Conservation (phyloP, 306 rosid genomes). For the Sicyos baderoa region DNA sequence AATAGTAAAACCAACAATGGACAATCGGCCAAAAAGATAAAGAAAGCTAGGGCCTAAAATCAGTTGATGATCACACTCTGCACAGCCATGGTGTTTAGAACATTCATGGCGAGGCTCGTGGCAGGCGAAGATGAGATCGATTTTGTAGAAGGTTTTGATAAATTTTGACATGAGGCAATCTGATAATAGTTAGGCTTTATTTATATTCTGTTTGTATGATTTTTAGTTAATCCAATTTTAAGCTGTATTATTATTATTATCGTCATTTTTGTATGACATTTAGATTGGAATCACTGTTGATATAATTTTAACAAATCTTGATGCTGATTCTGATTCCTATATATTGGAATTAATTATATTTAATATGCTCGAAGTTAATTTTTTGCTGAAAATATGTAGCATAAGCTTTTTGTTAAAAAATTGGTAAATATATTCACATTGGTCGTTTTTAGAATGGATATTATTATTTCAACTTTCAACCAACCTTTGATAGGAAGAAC, state of each 20-base stretch:
- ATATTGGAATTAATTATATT: too few species aligned
- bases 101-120: not conserved
- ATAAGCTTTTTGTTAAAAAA: too few species aligned
- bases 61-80: not conserved
- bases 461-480: too few species aligned
- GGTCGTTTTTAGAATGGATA: too few species aligned
- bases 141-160: not conserved
- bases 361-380: too few species aligned
- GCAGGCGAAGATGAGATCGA: not conserved
- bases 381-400: too few species aligned
- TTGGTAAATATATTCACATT: too few species aligned
- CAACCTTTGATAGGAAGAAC: too few species aligned
- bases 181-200: not conserved
- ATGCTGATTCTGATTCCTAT: too few species aligned
- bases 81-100: not conserved
- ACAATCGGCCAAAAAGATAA: conserved; percentile 34
- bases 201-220: conserved; percentile 2
- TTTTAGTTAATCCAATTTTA: conserved; percentile 3
- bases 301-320: not conserved
- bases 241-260: not conserved
- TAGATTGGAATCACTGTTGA: not conserved
- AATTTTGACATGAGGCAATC: not conserved
- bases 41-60: conserved; percentile 3
- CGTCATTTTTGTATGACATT: not conserved
- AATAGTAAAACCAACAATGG: conserved; percentile 29